phyloP scores from a whole-genome alignment of 805 yeast species.

The Ogataea henricii region DNA sequence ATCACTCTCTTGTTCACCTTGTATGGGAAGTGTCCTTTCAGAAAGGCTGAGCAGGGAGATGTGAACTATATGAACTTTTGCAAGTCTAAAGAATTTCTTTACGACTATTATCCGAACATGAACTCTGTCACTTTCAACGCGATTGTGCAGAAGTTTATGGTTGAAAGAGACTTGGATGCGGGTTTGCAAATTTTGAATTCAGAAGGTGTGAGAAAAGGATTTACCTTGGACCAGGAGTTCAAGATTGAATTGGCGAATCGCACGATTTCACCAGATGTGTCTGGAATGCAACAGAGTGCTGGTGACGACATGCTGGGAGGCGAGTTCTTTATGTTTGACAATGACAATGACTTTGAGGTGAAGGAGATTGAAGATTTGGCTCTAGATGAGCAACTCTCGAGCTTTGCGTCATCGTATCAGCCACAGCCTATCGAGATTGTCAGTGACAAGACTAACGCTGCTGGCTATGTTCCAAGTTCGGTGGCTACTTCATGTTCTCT shows the following conservation, averaged over 20 bases:
- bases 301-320: conserved; percentile 27
- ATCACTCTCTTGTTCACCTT: conserved; percentile 50
- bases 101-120: conserved; percentile 51
- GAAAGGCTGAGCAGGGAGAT: conserved; percentile 42
- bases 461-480: conserved; percentile 11
- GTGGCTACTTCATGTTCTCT: conserved; percentile 19
- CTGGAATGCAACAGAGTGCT: conserved; percentile 6
- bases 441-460: conserved; percentile 1
- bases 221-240: conserved; percentile 49
- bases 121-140: conserved; percentile 43
- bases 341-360: conserved; percentile 32
- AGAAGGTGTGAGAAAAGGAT: conserved; percentile 38
- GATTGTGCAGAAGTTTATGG: conserved; percentile 42
- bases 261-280: conserved; percentile 6
- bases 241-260: conserved; percentile 27
- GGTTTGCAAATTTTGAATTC: conserved; percentile 34
- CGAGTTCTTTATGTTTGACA: conserved; percentile 38
- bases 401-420: conserved; percentile 8
- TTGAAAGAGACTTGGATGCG: conserved; percentile 41
- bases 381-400: conserved; percentile 13
- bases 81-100: conserved; percentile 43
- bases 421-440: conserved; percentile 16
- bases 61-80: conserved; percentile 46
- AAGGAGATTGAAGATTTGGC: conserved; percentile 22
- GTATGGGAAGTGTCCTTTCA: conserved; percentile 56